A percentile compares a stretch with the other conserved stretches of the same genome.
Conservation (phyloP, 495 filamentous ascomycete genomes). For the Sordaria brevicollis region DNA sequence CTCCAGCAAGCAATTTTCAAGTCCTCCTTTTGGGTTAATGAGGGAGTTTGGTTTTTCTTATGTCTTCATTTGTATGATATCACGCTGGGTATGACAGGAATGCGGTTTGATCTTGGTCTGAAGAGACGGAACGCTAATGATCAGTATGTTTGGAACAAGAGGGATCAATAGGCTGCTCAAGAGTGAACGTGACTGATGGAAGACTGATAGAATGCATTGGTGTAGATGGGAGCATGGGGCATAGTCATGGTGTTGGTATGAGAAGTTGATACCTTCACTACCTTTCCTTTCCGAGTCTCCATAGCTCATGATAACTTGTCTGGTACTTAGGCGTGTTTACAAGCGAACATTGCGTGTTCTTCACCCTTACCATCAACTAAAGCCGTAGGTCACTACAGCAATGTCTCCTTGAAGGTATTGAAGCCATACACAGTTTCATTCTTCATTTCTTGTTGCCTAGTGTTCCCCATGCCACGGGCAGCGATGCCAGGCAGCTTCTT, state of each 20-base stretch:
- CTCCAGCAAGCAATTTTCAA: neutral
- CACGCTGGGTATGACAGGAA: constrained; percentile 15
- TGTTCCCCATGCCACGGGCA: too few species aligned
- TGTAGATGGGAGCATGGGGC: constrained; percentile 4
- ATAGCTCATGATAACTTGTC: neutral
- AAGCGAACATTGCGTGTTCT: too few species aligned
- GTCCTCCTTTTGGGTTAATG: neutral
- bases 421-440: too few species aligned
- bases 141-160: neutral
- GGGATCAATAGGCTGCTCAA: neutral
- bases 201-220: constrained; percentile 9
- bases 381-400: too few species aligned
- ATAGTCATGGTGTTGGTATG: constrained; percentile 1
- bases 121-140: constrained; percentile 3
- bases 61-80: constrained; percentile 21
- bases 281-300: neutral
- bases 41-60: neutral
- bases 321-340: neutral
- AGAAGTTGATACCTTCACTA: neutral
- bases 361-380: neutral
- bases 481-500: neutral
- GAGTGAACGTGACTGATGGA: neutral
- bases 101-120: constrained; percentile 7
- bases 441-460: neutral
- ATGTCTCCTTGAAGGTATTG: too few species aligned